Percentiles rank a stretch among this genome's conserved stretches.
phyloP scores from a whole-genome alignment of 306 rosid species.

The Vigna unguiculata region DNA sequence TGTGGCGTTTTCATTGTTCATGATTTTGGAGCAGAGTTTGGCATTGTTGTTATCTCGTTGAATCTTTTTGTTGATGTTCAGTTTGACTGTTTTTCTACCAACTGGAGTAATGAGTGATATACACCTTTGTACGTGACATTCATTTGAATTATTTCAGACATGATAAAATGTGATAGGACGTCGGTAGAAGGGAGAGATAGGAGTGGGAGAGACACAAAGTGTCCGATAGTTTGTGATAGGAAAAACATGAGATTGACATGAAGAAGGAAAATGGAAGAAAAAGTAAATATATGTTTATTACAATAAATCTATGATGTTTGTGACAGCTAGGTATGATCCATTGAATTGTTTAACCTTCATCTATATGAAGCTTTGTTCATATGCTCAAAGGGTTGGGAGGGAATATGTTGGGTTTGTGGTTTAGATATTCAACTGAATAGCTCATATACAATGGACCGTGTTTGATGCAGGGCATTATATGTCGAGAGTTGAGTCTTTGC shows the following conservation, averaged over 20 bases:
- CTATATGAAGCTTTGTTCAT: background rate
- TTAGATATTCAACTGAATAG: background rate
- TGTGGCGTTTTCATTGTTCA: background rate
- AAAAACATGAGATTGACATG: background rate
- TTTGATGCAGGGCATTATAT: background rate
- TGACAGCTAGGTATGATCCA: background rate
- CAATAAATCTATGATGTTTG: background rate
- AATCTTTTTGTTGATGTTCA: background rate
- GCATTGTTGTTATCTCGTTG: background rate
- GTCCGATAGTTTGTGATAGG: background rate
- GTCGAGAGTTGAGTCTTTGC: background rate
- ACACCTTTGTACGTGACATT: background rate
- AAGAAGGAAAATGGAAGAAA: background rate
- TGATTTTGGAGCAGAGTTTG: background rate
- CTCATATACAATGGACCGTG: background rate
- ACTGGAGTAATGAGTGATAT: background rate
- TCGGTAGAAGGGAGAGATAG: background rate
- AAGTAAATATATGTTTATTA: background rate
- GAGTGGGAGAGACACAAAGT: background rate
- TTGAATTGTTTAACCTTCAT: background rate
- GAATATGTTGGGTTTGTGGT: background rate
- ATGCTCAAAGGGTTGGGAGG: background rate
- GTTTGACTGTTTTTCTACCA: slow-evolving; percentile 23
- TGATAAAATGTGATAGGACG: background rate
- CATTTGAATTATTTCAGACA: slow-evolving; percentile 12